Evolutionary conservation across 805 yeast species (phyloP), one percentile per base, ranked within the genome.

Genomic region (Cyberlindnera misumaiensis): DNA sequence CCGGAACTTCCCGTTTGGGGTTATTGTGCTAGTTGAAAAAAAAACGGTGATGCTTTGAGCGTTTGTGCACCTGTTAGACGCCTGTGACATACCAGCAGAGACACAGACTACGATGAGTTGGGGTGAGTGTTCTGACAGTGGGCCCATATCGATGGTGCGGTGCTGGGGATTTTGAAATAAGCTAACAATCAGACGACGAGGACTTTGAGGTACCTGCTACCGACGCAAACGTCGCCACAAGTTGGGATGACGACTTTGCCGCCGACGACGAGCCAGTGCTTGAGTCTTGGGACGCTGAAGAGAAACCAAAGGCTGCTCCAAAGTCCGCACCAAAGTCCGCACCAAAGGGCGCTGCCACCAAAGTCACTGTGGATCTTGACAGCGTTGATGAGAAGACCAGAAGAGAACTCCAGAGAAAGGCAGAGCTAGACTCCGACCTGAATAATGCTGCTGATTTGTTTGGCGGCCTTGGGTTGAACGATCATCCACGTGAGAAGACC

Each of bases 221-320:
- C 17, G 63, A 60, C 31, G 68, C 72, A 35, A 73, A 73, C 14
- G 73, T 74, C 26, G 72, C 78, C 41, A 80, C 76, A 35, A 76
- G 85, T 28, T 85, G 95, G 86, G 95, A 87, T 60, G 93, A 82
- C 45, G 89, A 79, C 46, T 62, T 65, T 41, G 83, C 59, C 37
- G 72, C 73, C 35, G 82, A 78, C 35, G 94, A 83, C 44, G 93
- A 83, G 35, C 80, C 84, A n/a, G 71, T 81, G 18, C 61, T 83
- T 36, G 97, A 75, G 36, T 83, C 95, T 11, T 90, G 97, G 97
- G 97, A 90, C 51, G 80, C 80, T 38, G 94, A 82, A 47, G 93
- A 81, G 52, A 80, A 72, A 36, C 75, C 70, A 39, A 67, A 64
- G 43, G 56, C 56, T 50, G 53, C 46, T 30, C 55, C 61, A 43